Base-by-base conservation (phyloP, 768 basidiomycete species). In the Mycena vitilis region DNA sequence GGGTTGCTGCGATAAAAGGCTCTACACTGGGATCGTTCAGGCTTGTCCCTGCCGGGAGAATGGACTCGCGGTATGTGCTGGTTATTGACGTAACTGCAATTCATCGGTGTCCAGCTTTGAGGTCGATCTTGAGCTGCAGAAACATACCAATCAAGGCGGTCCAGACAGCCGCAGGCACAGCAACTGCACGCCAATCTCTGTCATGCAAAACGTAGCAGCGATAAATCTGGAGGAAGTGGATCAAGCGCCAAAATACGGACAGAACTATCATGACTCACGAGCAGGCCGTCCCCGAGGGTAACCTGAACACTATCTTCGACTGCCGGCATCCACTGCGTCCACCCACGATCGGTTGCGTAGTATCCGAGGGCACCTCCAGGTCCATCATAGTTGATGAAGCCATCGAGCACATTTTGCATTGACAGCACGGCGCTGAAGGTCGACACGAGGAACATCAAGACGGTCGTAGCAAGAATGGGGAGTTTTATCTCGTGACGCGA, bases 121-220 rank as follows among this genome's bases (percentile, higher is more conserved):
- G 20, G 5, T 47, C 8, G 15, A 18, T 13, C 16, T 47, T 47
- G 7, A 20, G 20, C 15, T 7, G 45, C 45, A 18, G 20, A 18
- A 18, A 59, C 65, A 37, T 12, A 60, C 57, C 65, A n/a, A 16
- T 13, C 34, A 54, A 59, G 44, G 20, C 40, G 15, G 53, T 18
- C 57, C 65, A 66, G n/a, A 10, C 30, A 6, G 54, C 22, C 25
- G 25, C 0, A 13, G 65, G 58, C 6, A 47, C 7, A 0, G 51
- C 38, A 12, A 65, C 59, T 36, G 34, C 47, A 13, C 64, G 65
- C 65, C 65, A 66, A 58, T 13, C 53, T 22, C 65, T 30, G 22
- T 60, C 58, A 40, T 66, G 54, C 20, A 66, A n/a, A 11, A 66
- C 65, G 25, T 66, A 66, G 51, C 58, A 66, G 12, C 65, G 65